Base-by-base conservation (phyloP, 1,139 yeast species). In the Lodderomyces pseudojiufengensis region DNA sequence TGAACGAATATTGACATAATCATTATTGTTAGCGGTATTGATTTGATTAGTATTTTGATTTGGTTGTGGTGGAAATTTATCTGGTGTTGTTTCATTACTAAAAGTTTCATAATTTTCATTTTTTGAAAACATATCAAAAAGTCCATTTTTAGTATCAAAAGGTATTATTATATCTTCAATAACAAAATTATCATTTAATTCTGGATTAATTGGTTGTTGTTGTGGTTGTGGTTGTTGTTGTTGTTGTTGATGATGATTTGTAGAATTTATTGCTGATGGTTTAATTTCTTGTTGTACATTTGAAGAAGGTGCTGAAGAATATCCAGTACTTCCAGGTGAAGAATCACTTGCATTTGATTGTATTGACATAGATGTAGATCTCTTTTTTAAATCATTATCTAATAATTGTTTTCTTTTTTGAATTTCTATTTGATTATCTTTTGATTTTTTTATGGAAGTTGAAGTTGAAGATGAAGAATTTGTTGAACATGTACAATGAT, bases 401-500 rank as follows among this genome's bases (percentile, higher is more conserved):
- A 18, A 7, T 18, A 18, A 18, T 18, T 18, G 20, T 18, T 18
- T 18, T 18, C 20, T 18, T 18, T 18, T 18, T 5, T 18, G 5
- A 18, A 52, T 52, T 7, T 55, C 57, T 47, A 32, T 57, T 45
- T 15, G 59, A 50, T 38, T 50, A 56, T 48, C 58, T 57, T 48
- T 61, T 63, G 6, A 55, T 51, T 40, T 52, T 53, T 31, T 61
- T 67, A 28, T 18, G 20, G 56, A 42, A 9, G 48, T 50, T 8
- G 44, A 36, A 43, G 36, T n/a, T n/a, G n/a, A 29, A 42, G 49
- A 31, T 41, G 48, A 10, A 41, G 25, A 9, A 9, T 63, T 68
- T 34, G 61, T 54, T 33, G 74, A 68, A 52, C 90, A 83, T 3
- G 82, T 72, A 51, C 90, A 83, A 39, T 70, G 70, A 29, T 76